Evolutionary conservation across 1,139 yeast species (phyloP).

Genomic region (Starmera stellimalicola): DNA sequence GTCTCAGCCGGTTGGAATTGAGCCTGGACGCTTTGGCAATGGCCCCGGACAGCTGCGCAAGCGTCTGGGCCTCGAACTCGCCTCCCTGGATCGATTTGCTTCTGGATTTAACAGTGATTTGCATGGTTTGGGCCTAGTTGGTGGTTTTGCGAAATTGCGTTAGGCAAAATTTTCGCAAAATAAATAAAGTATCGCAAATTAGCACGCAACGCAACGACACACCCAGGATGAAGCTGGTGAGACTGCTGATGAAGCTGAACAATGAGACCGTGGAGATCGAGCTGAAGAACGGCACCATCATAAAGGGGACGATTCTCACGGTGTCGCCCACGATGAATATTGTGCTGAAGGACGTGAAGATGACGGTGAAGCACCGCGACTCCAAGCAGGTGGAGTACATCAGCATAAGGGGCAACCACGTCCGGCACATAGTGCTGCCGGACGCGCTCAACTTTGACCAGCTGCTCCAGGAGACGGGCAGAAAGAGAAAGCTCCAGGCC

Average conservation of each 20-base stretch:
- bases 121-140: neutral
- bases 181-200: neutral
- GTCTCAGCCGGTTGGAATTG: constrained; percentile 32
- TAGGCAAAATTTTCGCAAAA: constrained; percentile 2
- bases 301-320: constrained; percentile 62
- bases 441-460: constrained; percentile 81
- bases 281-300: constrained; percentile 76
- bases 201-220: neutral
- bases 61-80: constrained; percentile 25
- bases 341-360: constrained; percentile 70
- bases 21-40: constrained; percentile 38
- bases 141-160: too few relatives aligned
- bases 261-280: constrained; percentile 89
- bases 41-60: constrained; percentile 27
- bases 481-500: constrained; percentile 19
- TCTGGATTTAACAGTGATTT: constrained; percentile 38
- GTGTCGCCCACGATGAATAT: constrained; percentile 94
- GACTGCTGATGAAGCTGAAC: constrained; percentile 79
- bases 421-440: constrained; percentile 77
- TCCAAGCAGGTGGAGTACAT: constrained; percentile 70
- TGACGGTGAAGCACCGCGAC: constrained; percentile 63
- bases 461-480: constrained; percentile 49
- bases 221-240: constrained; percentile 43
- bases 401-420: constrained; percentile 84
- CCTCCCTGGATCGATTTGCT: constrained; percentile 38